Base-by-base conservation (phyloP, 495 filamentous ascomycete genomes). In the Aspergillus campestris region DNA sequence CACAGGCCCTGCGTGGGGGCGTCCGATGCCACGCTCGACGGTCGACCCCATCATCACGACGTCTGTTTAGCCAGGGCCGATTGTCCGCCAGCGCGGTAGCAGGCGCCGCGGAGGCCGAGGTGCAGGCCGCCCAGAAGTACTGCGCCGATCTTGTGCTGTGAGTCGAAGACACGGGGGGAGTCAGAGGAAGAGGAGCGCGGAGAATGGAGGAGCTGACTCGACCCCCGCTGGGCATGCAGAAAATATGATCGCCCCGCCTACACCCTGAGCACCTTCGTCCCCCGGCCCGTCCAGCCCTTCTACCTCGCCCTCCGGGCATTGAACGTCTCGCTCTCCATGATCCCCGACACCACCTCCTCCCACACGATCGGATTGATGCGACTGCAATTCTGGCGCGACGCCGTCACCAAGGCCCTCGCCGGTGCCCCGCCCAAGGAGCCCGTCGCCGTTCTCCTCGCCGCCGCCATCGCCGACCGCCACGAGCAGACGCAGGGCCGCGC, bases 371-470 rank as follows among this genome's bases (percentile, higher is more conserved):
- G 87, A 10, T 72, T 80, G 12, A 79, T 96, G 73, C 88, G 92
- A 34, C 83, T 94, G 53, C 87, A 95, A 64, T 97, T 95, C 73
- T 96, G 94, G 89, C 79, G 84, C 28, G 90, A 95, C 53, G 75
- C 85, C 15, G 65, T 97, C 28, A 74, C 78, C n/a, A 78, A 78
- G 31, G 79, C 82, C 3, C 81, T 94, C 30, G 70, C 81, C n/a
- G 80, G 80, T 31, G 66, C 71, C 0, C 88, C 89, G 7, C 88
- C 89, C 0, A 87, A 90, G 54, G 87, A 97, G 58, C 92, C 92
- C 18, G 86, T 95, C 31, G 84, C 89, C n/a, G 77, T 94, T 39
- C 71, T 97, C 30, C 73, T 98, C 1, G 71, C 84, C 43, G 73
- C 81, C 38, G 86, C 83, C 31, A 73, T 92, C 34, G 62, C 67